Percentiles rank a stretch among this genome's conserved stretches.
Evolutionary conservation across 192 early-diverging fungal genomes (phyloP).

Genomic region (Gigaspora rosea): DNA sequence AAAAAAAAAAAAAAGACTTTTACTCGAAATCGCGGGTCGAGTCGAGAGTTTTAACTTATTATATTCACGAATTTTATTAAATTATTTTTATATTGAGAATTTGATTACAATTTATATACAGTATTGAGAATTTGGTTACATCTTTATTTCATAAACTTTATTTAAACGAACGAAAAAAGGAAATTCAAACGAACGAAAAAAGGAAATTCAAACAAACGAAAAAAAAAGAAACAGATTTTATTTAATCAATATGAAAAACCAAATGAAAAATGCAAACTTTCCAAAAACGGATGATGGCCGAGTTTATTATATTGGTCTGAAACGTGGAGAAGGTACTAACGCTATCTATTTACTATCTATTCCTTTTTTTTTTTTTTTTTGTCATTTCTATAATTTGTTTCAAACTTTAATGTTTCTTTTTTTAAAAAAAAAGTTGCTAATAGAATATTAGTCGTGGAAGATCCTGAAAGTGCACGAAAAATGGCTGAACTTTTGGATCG

Average conservation of each 20-base stretch:
- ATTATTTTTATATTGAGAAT: too few species aligned
- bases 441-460: constrained; percentile 87
- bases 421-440: constrained; percentile 63
- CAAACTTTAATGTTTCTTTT: too few species aligned
- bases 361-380: neutral
- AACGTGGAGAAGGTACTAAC: constrained; percentile 60
- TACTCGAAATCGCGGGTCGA: too few species aligned
- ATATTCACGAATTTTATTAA: too few species aligned
- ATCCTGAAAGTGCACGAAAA: constrained; percentile 68
- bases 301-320: constrained; percentile 67
- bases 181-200: too few species aligned
- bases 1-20: too few species aligned
- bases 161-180: too few species aligned
- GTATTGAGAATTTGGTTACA: too few species aligned
- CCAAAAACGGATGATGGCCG: constrained; percentile 8
- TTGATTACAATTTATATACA: too few species aligned
- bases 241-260: constrained; percentile 2
- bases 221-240: neutral
- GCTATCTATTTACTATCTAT: neutral
- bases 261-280: constrained; percentile 13
- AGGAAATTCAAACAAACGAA: neutral
- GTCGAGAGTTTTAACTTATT: too few species aligned
- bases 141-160: too few species aligned
- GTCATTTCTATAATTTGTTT: too few species aligned
- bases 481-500: constrained; percentile 67